phyloP scores from a whole-genome alignment of 768 basidiomycete species.

The Leccinum subgranulosum region DNA sequence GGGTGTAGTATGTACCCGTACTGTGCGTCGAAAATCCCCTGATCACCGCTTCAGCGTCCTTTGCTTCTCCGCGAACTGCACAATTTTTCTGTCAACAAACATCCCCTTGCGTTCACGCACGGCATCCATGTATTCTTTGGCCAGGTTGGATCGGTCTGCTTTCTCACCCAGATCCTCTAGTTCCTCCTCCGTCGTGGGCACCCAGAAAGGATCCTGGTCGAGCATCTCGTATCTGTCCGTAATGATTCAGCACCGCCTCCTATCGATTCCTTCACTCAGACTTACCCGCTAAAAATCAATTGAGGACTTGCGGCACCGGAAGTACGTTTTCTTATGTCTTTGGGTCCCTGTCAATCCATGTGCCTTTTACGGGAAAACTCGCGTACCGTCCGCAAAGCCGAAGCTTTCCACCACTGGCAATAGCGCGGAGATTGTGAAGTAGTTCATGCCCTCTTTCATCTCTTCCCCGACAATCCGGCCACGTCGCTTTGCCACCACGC shows the following conservation, averaged over 20 bases:
- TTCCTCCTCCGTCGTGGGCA: conserved; percentile 95
- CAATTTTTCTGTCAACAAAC: conserved; percentile 93
- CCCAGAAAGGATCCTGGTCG: conserved; percentile 96
- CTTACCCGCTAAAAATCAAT: conserved; percentile 91
- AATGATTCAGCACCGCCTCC: conserved; percentile 15
- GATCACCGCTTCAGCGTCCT: conserved; percentile 69
- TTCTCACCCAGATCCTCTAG: conserved; percentile 97
- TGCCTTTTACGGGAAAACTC: background rate
- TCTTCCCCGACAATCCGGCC: conserved; percentile 95
- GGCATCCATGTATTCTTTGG: conserved; percentile 86
- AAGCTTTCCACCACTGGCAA: conserved; percentile 97
- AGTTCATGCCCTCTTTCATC: conserved; percentile 96
- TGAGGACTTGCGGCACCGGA: conserved; percentile 98
- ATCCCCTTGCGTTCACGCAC: conserved; percentile 92
- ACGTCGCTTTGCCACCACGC: conserved; percentile 86
- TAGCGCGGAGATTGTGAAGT: conserved; percentile 88
- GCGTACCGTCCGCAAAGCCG: conserved; percentile 91
- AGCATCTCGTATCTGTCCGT: conserved; percentile 79
- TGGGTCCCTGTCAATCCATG: conserved; percentile 6
- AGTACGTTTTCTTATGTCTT: conserved; percentile 93
- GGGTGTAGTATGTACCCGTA: background rate
- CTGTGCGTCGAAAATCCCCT: background rate
- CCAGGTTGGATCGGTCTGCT: conserved; percentile 89
- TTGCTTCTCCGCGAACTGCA: conserved; percentile 97
- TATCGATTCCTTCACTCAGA: background rate